Conservation (phyloP, 345 rosid genomes). For the Atalantia buxifolia region DNA sequence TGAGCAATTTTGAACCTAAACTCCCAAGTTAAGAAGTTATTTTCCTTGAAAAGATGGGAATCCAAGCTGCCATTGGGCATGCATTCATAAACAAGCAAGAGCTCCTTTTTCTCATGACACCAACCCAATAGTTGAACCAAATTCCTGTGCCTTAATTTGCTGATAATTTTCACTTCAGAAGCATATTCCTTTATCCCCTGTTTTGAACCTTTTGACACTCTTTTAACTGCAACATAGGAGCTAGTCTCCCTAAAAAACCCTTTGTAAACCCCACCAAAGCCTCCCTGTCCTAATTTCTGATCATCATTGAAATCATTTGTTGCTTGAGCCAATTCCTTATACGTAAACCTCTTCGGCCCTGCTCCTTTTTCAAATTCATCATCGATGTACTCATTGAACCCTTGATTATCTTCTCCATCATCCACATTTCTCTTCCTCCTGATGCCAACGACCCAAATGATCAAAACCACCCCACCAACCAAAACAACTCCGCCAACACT, state of each 20-base stretch:
- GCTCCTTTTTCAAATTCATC: slow-evolving; percentile 16
- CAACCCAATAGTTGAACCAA: slow-evolving; percentile 29
- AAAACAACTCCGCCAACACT: slow-evolving; percentile 1
- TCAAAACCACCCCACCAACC: background rate
- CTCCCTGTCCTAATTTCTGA: slow-evolving; percentile 21
- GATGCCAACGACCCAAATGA: background rate
- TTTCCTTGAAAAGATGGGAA: slow-evolving; percentile 14
- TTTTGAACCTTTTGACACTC: slow-evolving; percentile 13
- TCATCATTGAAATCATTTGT: slow-evolving; percentile 15
- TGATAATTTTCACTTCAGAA: slow-evolving; percentile 30
- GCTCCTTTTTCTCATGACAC: slow-evolving; percentile 25
- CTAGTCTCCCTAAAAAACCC: slow-evolving; percentile 9
- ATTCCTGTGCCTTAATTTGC: slow-evolving; percentile 26
- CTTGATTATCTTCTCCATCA: background rate
- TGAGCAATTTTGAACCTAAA: slow-evolving; percentile 5
- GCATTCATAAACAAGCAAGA: slow-evolving; percentile 18
- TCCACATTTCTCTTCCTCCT: background rate
- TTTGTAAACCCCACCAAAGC: slow-evolving; percentile 25
- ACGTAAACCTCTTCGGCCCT: slow-evolving; percentile 18
- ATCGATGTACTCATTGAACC: background rate
- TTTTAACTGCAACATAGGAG: slow-evolving; percentile 22
- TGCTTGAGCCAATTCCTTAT: slow-evolving; percentile 18
- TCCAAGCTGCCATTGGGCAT: slow-evolving; percentile 19
- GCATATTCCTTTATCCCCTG: slow-evolving; percentile 23
- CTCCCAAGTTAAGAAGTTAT: slow-evolving; percentile 13